These are phyloP conservation scores for sorghum (Sorghum bicolor) DNA, from an alignment of 176 grass and related monocot genomes.

Conservation along the genomic window Sorghum_bicolor_NCBIv3 NC_012876.2:62920001-62920500, in stretches of 20 bases:
- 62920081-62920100: conserved; percentile 12
- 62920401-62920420: neutral
- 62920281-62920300: neutral
- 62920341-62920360: neutral
- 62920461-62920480: neutral
- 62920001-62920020: neutral
- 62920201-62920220: neutral
- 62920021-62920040: neutral
- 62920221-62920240: neutral
- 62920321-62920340: neutral
- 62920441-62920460: neutral
- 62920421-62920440: neutral
- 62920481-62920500: neutral
- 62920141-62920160: conserved; percentile 46
- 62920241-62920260: neutral
- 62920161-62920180: neutral
- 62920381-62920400: neutral
- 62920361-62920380: neutral
- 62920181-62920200: neutral
- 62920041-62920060: neutral
- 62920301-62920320: neutral
- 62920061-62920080: neutral
- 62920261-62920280: neutral
- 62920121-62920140: conserved; percentile 27
- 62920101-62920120: conserved; percentile 2